Conservation (phyloP, 2,329 filamentous ascomycete species). For the Phaeomoniella chlamydospora region DNA sequence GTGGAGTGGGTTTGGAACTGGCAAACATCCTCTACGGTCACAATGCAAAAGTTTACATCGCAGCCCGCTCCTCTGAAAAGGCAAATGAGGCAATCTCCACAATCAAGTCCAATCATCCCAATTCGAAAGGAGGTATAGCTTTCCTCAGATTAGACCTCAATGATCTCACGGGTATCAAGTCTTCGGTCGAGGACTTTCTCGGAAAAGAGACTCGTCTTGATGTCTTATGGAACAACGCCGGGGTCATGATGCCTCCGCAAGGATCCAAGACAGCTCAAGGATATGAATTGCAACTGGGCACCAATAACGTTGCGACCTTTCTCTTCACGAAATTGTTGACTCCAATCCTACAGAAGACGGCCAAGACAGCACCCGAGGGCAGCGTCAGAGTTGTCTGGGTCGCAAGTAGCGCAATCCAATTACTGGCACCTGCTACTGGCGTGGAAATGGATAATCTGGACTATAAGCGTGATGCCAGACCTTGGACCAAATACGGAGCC, state of each 20-base stretch:
- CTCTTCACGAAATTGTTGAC: constrained; percentile 23
- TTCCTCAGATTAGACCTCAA: constrained; percentile 24
- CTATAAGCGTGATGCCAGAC: constrained; percentile 10
- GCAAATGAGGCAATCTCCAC: constrained; percentile 21
- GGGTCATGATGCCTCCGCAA: constrained; percentile 20
- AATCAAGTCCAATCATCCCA: constrained; percentile 17
- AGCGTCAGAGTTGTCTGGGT: constrained; percentile 17
- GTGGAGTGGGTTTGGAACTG: constrained; percentile 25
- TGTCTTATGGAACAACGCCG: constrained; percentile 23
- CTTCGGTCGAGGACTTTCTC: constrained; percentile 20
- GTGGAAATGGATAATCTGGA: constrained; percentile 15
- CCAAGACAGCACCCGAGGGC: constrained; percentile 8
- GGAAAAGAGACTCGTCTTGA: constrained; percentile 20
- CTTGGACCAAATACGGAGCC: constrained; percentile 14
- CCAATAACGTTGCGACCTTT: constrained; percentile 22
- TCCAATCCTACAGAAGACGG: constrained; percentile 17
- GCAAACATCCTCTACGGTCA: constrained; percentile 24
- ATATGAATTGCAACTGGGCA: constrained; percentile 22
- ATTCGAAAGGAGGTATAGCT: constrained; percentile 18
- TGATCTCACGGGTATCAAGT: constrained; percentile 24
- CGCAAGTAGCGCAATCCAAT: constrained; percentile 5
- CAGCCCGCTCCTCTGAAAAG: constrained; percentile 25
- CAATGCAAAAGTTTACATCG: constrained; percentile 29
- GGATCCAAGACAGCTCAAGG: constrained; percentile 19
- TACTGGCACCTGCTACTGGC: constrained; percentile 5